Conservation (phyloP, 495 filamentous ascomycete genomes). For the Haplographium delicatum region DNA sequence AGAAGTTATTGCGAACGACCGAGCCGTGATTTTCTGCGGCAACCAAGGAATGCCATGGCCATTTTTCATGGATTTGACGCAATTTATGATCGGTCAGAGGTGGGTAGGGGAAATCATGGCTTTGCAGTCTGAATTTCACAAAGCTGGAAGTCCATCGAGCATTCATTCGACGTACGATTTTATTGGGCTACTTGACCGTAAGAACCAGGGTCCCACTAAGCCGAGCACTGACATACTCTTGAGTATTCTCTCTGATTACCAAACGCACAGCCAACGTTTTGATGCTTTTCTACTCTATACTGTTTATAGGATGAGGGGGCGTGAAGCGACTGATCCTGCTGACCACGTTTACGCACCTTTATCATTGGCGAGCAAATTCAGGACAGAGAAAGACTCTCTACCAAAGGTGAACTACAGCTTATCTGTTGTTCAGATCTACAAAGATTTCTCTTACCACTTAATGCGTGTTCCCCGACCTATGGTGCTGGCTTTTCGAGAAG, state of each 20-base stretch:
- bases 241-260: background rate
- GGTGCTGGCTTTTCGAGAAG: background rate
- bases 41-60: background rate
- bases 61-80: background rate
- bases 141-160: background rate
- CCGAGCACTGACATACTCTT: background rate
- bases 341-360: background rate
- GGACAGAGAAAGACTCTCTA: background rate
- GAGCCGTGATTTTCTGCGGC: background rate
- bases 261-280: background rate
- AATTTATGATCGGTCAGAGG: background rate
- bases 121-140: background rate
- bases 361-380: background rate
- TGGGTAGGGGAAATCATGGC: background rate
- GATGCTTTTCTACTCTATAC: background rate
- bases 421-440: background rate
- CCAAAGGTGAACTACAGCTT: background rate
- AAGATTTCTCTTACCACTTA: background rate
- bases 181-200: background rate
- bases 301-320: background rate
- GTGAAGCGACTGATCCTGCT: background rate
- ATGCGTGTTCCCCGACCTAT: background rate
- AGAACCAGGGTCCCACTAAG: background rate
- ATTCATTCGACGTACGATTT: background rate
- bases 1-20: background rate